Evolutionary conservation across 768 basidiomycete genomes (phyloP), one percentile per base, ranked within the genome.

Genomic region (Boletus vermiculosoides): DNA sequence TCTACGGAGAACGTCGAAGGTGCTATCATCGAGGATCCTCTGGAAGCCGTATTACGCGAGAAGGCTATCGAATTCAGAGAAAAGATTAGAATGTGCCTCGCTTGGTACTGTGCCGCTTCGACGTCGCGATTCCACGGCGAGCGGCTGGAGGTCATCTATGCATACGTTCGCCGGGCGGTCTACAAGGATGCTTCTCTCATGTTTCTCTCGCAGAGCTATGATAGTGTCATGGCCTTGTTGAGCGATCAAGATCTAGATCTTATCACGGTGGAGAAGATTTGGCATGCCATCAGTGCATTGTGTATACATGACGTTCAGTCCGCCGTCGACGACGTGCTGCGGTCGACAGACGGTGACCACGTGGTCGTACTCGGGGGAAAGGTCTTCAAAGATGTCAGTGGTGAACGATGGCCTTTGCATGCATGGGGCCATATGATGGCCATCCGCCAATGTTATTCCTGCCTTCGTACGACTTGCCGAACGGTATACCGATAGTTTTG

Each of bases 131-230:
- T 65, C 46, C 69, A 71, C 45, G 41, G 40, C n/a, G 76, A 77
- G 60, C 72, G 73, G 50, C 34, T 73, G 25, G 57, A 66, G 20
- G 61, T 75, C 54, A 71, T 77, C 50, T 63, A 63, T 52, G 73
- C 76, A 25, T 76, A 68, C 52, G 66, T 77, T 46, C 74, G 73
- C 15, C 69, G 75, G 18, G 74, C 69, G 22, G 64, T 77, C 31
- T 74, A 70, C 56, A 72, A 66, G 30, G 73, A 77, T 54, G 61
- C 72, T 47, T 66, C 68, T 23, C 71, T 77, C n/a, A 74, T 74
- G 68, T 65, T 75, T 46, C 62, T 71, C 37, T 68, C 75, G 3
- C 73, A 75, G 52, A 69, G 59, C 55, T 76, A 76, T 49, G 55
- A 60, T 13, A 63, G 60, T 45, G 72, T 71, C 42, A 56, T 57